Conservation (phyloP, 257 asterid genomes). For the Salvia miltiorrhiza region DNA sequence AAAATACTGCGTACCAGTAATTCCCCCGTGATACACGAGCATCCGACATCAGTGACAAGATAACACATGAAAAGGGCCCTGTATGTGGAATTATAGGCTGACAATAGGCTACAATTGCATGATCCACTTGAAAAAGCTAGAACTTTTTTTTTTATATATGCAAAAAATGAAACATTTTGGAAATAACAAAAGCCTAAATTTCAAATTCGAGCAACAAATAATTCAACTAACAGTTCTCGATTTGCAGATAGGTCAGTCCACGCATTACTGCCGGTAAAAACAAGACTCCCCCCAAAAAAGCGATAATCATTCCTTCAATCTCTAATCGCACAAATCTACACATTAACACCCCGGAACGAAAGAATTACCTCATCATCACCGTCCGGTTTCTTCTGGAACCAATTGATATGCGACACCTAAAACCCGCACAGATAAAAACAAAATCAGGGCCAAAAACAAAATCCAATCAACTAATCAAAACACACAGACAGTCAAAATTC, state of each 20-base stretch:
- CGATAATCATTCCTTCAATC: not conserved
- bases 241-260: not conserved
- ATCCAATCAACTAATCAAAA: not conserved
- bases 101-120: not conserved
- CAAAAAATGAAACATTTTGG: not conserved
- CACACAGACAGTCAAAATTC: not conserved
- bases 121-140: not conserved
- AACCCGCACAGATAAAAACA: slow-evolving; percentile 5
- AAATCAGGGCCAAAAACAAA: slow-evolving; percentile 12
- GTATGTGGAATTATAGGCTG: not conserved
- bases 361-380: slow-evolving; percentile 76
- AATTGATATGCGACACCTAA: slow-evolving; percentile 75
- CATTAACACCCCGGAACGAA: not conserved
- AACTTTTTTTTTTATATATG: not conserved
- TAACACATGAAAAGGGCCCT: not conserved
- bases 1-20: not conserved
- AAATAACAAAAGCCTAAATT: not conserved
- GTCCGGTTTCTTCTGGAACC: slow-evolving; percentile 93
- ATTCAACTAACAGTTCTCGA: not conserved
- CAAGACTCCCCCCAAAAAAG: not conserved
- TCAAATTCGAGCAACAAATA: not conserved
- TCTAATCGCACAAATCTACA: not conserved
- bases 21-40: not conserved
- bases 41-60: not conserved
- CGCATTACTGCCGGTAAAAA: not conserved